Evolutionary conservation across 352 stramenopile genomes (phyloP), one percentile per base, ranked within the genome.

Genomic region (Phytophthora sp.): DNA sequence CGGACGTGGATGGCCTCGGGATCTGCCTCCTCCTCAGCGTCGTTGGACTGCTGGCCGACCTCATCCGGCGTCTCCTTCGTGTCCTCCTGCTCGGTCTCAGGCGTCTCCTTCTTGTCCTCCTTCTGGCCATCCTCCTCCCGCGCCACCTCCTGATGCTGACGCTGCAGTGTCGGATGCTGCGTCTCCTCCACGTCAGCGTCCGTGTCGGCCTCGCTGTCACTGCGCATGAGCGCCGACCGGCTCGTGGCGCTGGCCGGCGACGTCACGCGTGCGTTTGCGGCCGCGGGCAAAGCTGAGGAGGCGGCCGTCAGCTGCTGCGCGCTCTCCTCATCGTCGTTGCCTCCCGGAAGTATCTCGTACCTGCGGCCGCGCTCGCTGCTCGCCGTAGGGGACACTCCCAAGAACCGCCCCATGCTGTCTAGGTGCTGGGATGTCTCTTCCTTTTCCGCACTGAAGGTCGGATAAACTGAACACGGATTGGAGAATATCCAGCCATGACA

Each of bases 1-100:
- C 86, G 82, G 30, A 95, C 74, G 39, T 80, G 69, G 45, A 95
- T 77, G 18, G 66, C 73, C 18, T 80, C 84, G 0, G 69, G 63
- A 7, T 74, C 69, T 31, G 18, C 49, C n/a, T 66, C 56, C 24
- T 62, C 61, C 36, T 57, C 27, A 8, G 30, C 55, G 11, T 63
- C 55, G 46, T 44, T 50, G 7, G 52, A 36, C 50, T 65, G 36
- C 12, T 66, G 29, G 31, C 4, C 27, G 15, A 7, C 20, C 7
- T 66, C 50, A 8, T 57, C 50, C 21, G 41, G 26, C 26, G 23
- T 50, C 44, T 71, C 56, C 46, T 50, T 54, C 33, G 35, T 62
- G 27, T 70, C 41, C 20, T 72, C 56, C 23, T 58, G 35, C 18
- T 23, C 52, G 1, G 27, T 49, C 41, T 68, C 65, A 13, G 50